phyloP scores from a whole-genome alignment of 305 asterid species.

The Striga hermonthica region DNA sequence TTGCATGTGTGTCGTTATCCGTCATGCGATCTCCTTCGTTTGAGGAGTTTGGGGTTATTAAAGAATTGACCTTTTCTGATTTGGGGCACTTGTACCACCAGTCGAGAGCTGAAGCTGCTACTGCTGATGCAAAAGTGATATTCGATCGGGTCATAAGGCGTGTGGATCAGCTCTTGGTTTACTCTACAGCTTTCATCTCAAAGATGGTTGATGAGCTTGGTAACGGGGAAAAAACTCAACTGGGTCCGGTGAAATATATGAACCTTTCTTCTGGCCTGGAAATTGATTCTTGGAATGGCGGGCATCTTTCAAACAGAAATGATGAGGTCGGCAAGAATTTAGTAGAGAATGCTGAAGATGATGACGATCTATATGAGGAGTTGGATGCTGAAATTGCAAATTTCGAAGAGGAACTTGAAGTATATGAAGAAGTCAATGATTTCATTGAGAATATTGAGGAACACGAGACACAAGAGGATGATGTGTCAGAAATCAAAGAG shows the following conservation, averaged over 20 bases:
- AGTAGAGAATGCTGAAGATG: slow-evolving; percentile 28
- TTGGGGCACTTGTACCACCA: slow-evolving; percentile 34
- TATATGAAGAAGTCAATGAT: slow-evolving; percentile 23
- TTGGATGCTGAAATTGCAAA: background rate
- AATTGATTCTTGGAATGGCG: slow-evolving; percentile 30
- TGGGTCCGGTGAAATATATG: slow-evolving; percentile 40
- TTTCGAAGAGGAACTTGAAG: slow-evolving; percentile 20
- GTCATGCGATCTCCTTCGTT: slow-evolving; percentile 37
- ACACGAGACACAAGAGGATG: slow-evolving; percentile 17
- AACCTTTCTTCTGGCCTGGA: slow-evolving; percentile 48
- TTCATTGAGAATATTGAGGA: too few relatives aligned
- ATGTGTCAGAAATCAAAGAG: slow-evolving; percentile 30
- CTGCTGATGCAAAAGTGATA: slow-evolving; percentile 32
- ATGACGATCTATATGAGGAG: slow-evolving; percentile 35
- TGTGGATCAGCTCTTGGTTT: slow-evolving; percentile 35
- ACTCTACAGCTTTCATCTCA: slow-evolving; percentile 38
- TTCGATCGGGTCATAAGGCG: slow-evolving; percentile 35
- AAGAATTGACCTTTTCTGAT: slow-evolving; percentile 40
- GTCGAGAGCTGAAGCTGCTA: slow-evolving; percentile 34
- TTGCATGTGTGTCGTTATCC: slow-evolving; percentile 37
- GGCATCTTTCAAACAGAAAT: slow-evolving; percentile 20
- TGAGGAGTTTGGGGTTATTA: slow-evolving; percentile 29
- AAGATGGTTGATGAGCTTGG: slow-evolving; percentile 36
- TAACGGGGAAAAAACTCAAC: slow-evolving; percentile 30
- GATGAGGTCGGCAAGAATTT: slow-evolving; percentile 11